Evolutionary conservation across 208 protist genomes (phyloP), one percentile per base, ranked within the genome.

Genomic region (Ichthyophonus hoferi): DNA sequence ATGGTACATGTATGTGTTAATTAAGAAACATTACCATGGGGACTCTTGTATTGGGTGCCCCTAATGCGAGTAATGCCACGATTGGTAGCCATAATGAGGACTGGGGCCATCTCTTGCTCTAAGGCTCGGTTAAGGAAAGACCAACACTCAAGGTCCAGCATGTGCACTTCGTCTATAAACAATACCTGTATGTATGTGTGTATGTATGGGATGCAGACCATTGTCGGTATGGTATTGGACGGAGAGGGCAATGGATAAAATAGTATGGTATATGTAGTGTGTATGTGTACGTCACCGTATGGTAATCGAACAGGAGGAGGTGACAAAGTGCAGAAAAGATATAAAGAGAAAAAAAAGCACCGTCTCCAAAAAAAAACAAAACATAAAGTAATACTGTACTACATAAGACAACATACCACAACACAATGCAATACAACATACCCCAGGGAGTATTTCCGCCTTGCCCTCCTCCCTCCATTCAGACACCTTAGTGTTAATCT

Each of bases 121-220:
- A 99, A 93, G 0, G 98, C 99, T 82, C 98, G 95, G 93, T 99
- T 99, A 38, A 99, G 94, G 95, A 98, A 99, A 33, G 98, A 99
- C 93, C 99, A 99, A 94, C 98, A 99, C 92, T 99, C 99, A 79
- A 99, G 98, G 91, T 99, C 99, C 2, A 99, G 95, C 98, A 99
- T 99, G 94, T 99, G 98, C 24, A 99, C 97, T 79, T 96, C 94
- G 82, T 96, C 94, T 77, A 96, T 96, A 83, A 96, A 96, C 3
- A 96, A 87, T 1, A 96, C 92, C 88, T 93, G 81, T 12, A 1
- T 42, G 35, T 14, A 7, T 79, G 33, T n/a, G n/a, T n/a, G n/a
- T n/a, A n/a, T n/a, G n/a, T n/a, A n/a, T n/a, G n/a, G n/a, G n/a
- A n/a, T n/a, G n/a, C n/a, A n/a, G n/a, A n/a, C n/a, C n/a, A n/a